These are phyloP conservation scores for Xylona heveae DNA, from an alignment of 495 filamentous ascomycete genomes.

Conservation along the genomic window DNA sequence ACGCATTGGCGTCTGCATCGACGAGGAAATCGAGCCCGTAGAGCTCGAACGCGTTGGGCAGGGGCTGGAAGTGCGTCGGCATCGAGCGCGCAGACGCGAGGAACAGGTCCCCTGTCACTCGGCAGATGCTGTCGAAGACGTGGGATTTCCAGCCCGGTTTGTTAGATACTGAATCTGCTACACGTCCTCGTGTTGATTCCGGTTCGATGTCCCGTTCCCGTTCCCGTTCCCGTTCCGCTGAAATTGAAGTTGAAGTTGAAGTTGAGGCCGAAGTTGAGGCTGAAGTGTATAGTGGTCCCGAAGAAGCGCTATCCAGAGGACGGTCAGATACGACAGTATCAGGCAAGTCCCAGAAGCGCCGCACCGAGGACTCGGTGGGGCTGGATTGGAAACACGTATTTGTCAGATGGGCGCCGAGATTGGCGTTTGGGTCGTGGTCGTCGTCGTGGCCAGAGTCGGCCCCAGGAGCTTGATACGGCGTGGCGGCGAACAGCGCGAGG, in stretches of 20 bases:
- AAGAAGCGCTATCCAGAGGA: too few species aligned
- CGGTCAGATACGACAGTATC: slow-evolving; percentile 1
- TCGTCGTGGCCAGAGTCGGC: slow-evolving; percentile 2
- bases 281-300: too few species aligned
- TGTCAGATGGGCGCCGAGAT: slow-evolving; percentile 59
- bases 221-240: too few species aligned
- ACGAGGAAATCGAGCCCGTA: slow-evolving; percentile 86
- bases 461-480: slow-evolving; percentile 32
- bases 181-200: background rate
- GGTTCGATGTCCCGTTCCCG: too few species aligned
- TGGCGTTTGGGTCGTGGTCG: slow-evolving; percentile 7
- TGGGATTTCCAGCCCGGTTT: slow-evolving; percentile 27
- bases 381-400: slow-evolving; percentile 81
- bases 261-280: too few species aligned
- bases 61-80: slow-evolving; percentile 76
- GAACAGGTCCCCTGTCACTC: slow-evolving; percentile 52
- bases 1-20: slow-evolving; percentile 37
- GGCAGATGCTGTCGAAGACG: slow-evolving; percentile 53
- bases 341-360: slow-evolving; percentile 43
- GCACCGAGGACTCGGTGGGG: slow-evolving; percentile 36
- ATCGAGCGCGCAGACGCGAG: slow-evolving; percentile 64
- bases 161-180: background rate
- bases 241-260: too few species aligned
- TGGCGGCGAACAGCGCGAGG: slow-evolving; percentile 76
- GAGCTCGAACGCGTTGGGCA: slow-evolving; percentile 75